Percentiles rank a stretch among this genome's conserved stretches.
These are phyloP conservation scores for Suhomyces bribrorum DNA, from an alignment of 1,139 yeast genomes.

Conservation along the genomic window DNA sequence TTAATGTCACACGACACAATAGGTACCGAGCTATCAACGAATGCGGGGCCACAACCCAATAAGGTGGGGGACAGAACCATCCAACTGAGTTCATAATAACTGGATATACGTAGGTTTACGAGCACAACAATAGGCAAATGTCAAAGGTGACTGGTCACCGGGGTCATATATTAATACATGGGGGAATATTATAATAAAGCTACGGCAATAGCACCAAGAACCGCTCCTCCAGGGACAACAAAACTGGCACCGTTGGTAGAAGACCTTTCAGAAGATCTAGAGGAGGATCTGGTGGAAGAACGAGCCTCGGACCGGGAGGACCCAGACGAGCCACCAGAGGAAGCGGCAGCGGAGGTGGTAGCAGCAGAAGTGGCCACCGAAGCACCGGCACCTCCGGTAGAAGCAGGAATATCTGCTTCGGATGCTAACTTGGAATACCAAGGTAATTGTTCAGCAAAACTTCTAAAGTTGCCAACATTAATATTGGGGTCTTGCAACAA, in stretches of 20 bases:
- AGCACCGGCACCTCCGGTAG: constrained; percentile 9
- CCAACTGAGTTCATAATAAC: background rate
- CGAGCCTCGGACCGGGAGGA: constrained; percentile 5
- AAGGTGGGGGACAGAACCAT: too few species aligned
- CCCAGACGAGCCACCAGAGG: background rate
- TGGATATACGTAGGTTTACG: background rate
- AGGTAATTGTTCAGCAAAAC: constrained; percentile 43
- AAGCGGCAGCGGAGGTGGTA: constrained; percentile 6
- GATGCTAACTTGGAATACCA: constrained; percentile 42
- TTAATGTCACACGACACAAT: background rate
- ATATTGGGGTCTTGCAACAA: constrained; percentile 29
- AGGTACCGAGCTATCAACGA: too few species aligned
- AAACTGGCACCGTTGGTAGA: constrained; percentile 16
- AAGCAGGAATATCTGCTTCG: constrained; percentile 14
- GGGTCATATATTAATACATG: background rate
- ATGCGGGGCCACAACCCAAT: too few species aligned
- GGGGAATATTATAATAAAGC: constrained; percentile 30
- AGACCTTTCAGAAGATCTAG: constrained; percentile 1
- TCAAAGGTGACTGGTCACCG: background rate
- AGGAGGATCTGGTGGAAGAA: constrained; percentile 6
- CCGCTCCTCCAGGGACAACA: constrained; percentile 37
- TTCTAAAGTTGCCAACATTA: constrained; percentile 27
- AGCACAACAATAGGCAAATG: too few species aligned
- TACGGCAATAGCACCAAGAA: constrained; percentile 38
- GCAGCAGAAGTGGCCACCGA: constrained; percentile 6